Evolutionary conservation across 2,329 filamentous ascomycete genomes (phyloP).

Genomic region (Emmonsia crescens): DNA sequence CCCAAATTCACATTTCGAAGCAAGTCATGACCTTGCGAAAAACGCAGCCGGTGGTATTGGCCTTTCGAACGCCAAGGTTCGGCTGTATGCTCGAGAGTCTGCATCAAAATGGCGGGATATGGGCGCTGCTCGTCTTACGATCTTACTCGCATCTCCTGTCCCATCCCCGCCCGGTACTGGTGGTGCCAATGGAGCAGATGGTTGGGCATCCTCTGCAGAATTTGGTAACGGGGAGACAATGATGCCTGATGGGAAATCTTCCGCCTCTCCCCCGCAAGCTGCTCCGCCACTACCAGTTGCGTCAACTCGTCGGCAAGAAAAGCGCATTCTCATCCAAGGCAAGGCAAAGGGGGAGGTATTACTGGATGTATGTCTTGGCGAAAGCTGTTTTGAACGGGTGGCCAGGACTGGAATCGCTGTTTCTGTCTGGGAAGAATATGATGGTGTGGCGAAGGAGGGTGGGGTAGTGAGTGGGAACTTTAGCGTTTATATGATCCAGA

Average conservation of each 20-base stretch:
- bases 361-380: slow-evolving; percentile 74
- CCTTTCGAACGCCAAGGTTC: slow-evolving; percentile 62
- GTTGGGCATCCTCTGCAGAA: not conserved
- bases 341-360: slow-evolving; percentile 57
- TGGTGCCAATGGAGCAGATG: slow-evolving; percentile 22
- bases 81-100: slow-evolving; percentile 68
- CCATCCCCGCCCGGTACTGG: slow-evolving; percentile 24
- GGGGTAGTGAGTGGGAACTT: slow-evolving; percentile 49
- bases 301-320: slow-evolving; percentile 57
- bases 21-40: slow-evolving; percentile 37
- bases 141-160: slow-evolving; percentile 48
- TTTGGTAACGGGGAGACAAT: not conserved
- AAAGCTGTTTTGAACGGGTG: slow-evolving; percentile 73
- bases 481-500: slow-evolving; percentile 56
- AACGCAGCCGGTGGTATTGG: slow-evolving; percentile 54
- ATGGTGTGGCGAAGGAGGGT: slow-evolving; percentile 45
- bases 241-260: not conserved
- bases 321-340: slow-evolving; percentile 69
- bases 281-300: slow-evolving; percentile 9
- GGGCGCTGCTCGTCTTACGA: slow-evolving; percentile 71
- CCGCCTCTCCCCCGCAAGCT: slow-evolving; percentile 10
- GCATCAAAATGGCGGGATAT: slow-evolving; percentile 82
- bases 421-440: slow-evolving; percentile 72
- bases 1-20: slow-evolving; percentile 48
- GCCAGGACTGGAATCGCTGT: slow-evolving; percentile 79